A percentile compares a stretch with the other conserved stretches of the same genome.
phyloP scores from a whole-genome alignment of 2,329 filamentous ascomycete species.

The Phaeosphaeriaceae sp. region DNA sequence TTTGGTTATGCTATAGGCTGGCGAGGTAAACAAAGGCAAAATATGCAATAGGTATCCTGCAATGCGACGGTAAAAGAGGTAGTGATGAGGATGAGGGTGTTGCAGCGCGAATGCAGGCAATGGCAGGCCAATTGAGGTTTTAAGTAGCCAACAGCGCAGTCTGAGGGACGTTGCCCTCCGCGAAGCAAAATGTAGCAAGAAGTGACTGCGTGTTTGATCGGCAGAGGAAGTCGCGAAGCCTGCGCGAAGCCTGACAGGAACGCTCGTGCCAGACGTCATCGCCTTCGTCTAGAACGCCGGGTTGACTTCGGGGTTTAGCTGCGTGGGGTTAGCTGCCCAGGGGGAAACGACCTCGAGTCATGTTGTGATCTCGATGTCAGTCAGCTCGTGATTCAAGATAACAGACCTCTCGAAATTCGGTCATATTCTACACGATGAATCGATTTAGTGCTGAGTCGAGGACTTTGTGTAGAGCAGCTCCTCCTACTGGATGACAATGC shows the following conservation, averaged over 20 bases:
- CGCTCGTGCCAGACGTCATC: slow-evolving; percentile 28
- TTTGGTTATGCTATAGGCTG: slow-evolving; percentile 15
- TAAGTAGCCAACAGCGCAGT: slow-evolving; percentile 13
- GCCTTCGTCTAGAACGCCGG: slow-evolving; percentile 13
- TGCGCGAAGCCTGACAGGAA: slow-evolving; percentile 21
- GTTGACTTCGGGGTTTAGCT: neutral
- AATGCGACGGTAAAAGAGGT: slow-evolving; percentile 12
- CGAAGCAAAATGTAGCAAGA: slow-evolving; percentile 22
- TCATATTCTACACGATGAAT: neutral
- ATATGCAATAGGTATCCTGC: slow-evolving; percentile 17
- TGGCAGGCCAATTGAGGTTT: slow-evolving; percentile 9
- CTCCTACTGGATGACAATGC: no score
- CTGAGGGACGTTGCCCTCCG: slow-evolving; percentile 27
- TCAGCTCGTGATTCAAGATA: neutral
- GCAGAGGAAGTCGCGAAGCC: slow-evolving; percentile 29
- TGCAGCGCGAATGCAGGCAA: slow-evolving; percentile 13
- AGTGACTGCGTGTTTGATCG: slow-evolving; percentile 26
- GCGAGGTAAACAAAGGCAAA: slow-evolving; percentile 24
- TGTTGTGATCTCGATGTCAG: neutral
- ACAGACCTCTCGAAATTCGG: neutral
- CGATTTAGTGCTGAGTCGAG: no score
- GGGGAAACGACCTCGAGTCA: neutral
- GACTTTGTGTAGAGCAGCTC: no score
- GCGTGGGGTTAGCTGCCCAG: neutral
- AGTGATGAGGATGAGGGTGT: slow-evolving; percentile 9